Evolutionary conservation across 2,329 filamentous ascomycete species (phyloP).

Genomic region (Thelonectria discophora): DNA sequence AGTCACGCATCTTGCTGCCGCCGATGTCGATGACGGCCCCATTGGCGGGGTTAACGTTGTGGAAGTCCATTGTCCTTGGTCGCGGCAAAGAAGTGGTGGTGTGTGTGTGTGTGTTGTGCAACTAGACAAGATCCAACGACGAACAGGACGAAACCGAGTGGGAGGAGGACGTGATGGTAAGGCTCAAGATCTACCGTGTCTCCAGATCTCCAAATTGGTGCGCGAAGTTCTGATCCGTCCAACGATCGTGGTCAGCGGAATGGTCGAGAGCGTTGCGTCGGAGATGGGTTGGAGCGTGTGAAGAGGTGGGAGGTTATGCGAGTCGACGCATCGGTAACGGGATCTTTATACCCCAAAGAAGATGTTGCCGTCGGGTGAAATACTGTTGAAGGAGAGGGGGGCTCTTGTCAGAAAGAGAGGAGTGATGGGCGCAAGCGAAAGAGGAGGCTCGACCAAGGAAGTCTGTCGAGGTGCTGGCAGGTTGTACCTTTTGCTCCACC

Average conservation of each 20-base stretch:
- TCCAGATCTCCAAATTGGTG: slow-evolving; percentile 2
- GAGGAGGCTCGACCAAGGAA: slow-evolving; percentile 21
- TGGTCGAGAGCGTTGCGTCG: slow-evolving; percentile 19
- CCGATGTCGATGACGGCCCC: slow-evolving; percentile 52
- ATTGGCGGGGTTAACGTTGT: slow-evolving; percentile 36
- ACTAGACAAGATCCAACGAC: neutral
- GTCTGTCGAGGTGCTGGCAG: slow-evolving; percentile 16
- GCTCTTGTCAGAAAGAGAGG: slow-evolving; percentile 21
- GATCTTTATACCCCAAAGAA: slow-evolving; percentile 39
- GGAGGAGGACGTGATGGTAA: slow-evolving; percentile 5
- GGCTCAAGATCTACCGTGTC: neutral
- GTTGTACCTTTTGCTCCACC: slow-evolving; percentile 32
- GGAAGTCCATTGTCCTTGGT: slow-evolving; percentile 27
- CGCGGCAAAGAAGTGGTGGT: neutral
- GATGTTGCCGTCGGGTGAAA: slow-evolving; percentile 19
- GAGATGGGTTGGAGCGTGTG: slow-evolving; percentile 21
- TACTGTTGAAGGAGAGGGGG: slow-evolving; percentile 16
- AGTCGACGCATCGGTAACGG: slow-evolving; percentile 30
- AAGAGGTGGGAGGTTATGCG: slow-evolving; percentile 27
- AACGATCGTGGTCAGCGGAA: slow-evolving; percentile 1
- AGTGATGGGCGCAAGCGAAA: slow-evolving; percentile 22
- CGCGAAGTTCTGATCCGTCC: slow-evolving; percentile 1
- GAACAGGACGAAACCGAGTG: neutral
- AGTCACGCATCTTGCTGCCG: slow-evolving; percentile 46
- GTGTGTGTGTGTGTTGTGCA: neutral